Evolutionary conservation across 768 basidiomycete genomes (phyloP), one percentile per base, ranked within the genome.

Genomic region (Gelatoporia subvermispora): DNA sequence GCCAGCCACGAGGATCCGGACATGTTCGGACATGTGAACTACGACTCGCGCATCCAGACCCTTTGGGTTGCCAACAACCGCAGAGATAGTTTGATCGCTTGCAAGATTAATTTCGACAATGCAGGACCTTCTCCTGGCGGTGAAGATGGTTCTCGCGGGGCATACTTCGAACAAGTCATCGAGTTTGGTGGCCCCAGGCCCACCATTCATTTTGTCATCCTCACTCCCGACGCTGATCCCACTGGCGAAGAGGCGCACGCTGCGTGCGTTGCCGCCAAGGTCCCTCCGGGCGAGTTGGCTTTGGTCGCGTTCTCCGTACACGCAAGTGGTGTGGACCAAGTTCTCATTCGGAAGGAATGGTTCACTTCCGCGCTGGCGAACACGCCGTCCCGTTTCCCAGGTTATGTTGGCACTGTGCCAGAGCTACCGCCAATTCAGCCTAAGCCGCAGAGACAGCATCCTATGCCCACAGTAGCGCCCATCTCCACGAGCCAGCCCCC

Each of bases 301-400:
- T 73, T 93, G 43, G 86, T 90, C 4, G 88, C 87, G 24, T 93
- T 91, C 68, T 88, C 86, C 2, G 88, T 93, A n/a, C 90, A 92
- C 61, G 83, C 86, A 16, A 80, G 78, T n/a, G 90, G 90, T 34
- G 90, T 93, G 13, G 90, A 93, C 60, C 90, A 93, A 60, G 81
- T 93, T 23, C 77, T 93, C 45, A 84, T 93, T 56, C 80, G 86
- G 54, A 87, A 81, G 65, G 90, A 93, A 60, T 89, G 88, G 86
- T 89, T 79, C 56, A 86, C 90, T 53, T 60, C 70, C n/a, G 88
- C 88, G 0, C 66, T 88, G 31, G 60, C 69, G 7, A 65, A 72
- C 16, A 72, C 82, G 5, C 64, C 68, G 9, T 72, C 80, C 54
- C 90, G 87, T 60, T 80, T 84, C 66, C 88, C 88, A 16, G 35